phyloP scores from a whole-genome alignment of 2,329 filamentous ascomycete genomes.

The Fusarium secorum region DNA sequence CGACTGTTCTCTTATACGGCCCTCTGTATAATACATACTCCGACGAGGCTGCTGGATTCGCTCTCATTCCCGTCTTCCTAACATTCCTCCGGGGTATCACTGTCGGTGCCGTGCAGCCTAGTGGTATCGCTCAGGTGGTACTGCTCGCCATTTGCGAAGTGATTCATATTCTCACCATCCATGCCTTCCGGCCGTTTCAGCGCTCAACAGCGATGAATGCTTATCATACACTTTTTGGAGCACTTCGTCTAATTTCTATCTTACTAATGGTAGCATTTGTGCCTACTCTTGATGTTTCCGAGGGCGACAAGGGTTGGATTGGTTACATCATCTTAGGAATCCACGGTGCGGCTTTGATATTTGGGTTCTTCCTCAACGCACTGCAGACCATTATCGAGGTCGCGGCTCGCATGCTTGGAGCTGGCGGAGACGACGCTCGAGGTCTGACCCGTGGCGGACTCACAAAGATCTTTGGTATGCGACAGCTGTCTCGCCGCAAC shows the following conservation, averaged over 20 bases:
- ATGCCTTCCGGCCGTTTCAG: constrained; percentile 90
- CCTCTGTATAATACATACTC: constrained; percentile 98
- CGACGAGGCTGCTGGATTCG: constrained; percentile 90
- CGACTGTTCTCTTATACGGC: constrained; percentile 88
- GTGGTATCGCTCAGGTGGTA: constrained; percentile 91
- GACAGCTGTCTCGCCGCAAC: constrained; percentile 80
- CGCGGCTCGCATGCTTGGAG: constrained; percentile 80
- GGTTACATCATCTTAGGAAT: constrained; percentile 90
- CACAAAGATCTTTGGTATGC: constrained; percentile 89
- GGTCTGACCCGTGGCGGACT: constrained; percentile 82
- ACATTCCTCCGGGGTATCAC: constrained; percentile 88
- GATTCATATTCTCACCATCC: constrained; percentile 83
- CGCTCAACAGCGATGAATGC: constrained; percentile 96
- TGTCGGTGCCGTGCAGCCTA: constrained; percentile 90
- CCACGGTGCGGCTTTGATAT: constrained; percentile 83
- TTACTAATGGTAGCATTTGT: constrained; percentile 84
- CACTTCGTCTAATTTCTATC: constrained; percentile 77
- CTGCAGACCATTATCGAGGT: constrained; percentile 92
- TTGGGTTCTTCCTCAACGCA: constrained; percentile 93
- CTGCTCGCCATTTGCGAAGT: constrained; percentile 94
- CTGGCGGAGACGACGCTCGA: constrained; percentile 75
- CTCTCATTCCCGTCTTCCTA: constrained; percentile 83
- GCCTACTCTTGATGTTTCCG: constrained; percentile 78
- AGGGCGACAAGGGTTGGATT: constrained; percentile 89
- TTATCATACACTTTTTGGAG: constrained; percentile 87